Evolutionary conservation across 1,284 basidiomycete genomes (phyloP).

Genomic region (Porodaedalea pini): DNA sequence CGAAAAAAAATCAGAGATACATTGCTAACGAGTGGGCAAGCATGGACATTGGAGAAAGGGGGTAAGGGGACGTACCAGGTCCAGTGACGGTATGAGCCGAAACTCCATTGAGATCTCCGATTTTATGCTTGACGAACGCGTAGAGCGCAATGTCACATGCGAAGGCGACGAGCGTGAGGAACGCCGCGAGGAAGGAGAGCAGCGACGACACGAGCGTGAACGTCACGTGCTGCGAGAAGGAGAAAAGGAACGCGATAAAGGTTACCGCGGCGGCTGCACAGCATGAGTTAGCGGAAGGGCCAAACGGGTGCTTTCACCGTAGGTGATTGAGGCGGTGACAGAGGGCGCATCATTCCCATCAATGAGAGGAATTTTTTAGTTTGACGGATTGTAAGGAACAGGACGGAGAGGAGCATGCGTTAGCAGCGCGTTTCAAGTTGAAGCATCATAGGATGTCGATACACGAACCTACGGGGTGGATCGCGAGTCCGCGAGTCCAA

Average conservation of each 20-base stretch:
- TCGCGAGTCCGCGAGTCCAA: slow-evolving; percentile 70
- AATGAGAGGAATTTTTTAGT: not conserved
- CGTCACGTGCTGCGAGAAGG: slow-evolving; percentile 58
- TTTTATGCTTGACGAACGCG: slow-evolving; percentile 53
- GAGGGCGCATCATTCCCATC: not conserved
- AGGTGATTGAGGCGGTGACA: not conserved
- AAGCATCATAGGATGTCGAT: not conserved
- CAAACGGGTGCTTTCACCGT: not conserved
- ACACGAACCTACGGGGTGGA: slow-evolving; percentile 66
- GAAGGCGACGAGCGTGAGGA: slow-evolving; percentile 65
- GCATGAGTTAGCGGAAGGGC: slow-evolving; percentile 1
- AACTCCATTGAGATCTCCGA: slow-evolving; percentile 43
- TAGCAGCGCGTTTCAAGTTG: slow-evolving; percentile 6
- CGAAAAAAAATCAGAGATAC: not conserved
- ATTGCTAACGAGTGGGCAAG: not conserved
- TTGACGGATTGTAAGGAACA: not conserved
- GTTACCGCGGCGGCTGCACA: slow-evolving; percentile 57
- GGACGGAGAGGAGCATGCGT: not conserved
- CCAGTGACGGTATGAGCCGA: slow-evolving; percentile 47
- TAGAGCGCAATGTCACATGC: slow-evolving; percentile 72
- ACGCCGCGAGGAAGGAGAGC: slow-evolving; percentile 60
- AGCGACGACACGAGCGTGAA: slow-evolving; percentile 58
- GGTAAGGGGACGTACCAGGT: slow-evolving; percentile 44
- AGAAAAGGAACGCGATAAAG: slow-evolving; percentile 58
- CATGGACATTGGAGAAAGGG: not conserved